Conservation (phyloP, 768 basidiomycete genomes). For the Tylopilus balloui region DNA sequence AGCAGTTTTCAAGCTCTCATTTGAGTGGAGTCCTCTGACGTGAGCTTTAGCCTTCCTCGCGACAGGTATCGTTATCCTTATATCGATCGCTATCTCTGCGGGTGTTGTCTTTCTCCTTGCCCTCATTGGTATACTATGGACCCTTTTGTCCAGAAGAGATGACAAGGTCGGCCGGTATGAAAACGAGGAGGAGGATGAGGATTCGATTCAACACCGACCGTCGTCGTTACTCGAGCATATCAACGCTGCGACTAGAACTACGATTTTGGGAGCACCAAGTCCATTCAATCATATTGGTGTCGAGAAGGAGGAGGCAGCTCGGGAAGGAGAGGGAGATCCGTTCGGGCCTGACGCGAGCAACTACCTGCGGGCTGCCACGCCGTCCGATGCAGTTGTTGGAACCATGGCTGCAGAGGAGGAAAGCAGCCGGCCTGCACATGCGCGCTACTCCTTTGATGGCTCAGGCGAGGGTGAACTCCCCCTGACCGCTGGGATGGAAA, state of each 20-base stretch:
- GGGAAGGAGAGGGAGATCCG: constrained; percentile 45
- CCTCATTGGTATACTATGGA: constrained; percentile 83
- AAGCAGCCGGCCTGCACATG: constrained; percentile 68
- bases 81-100: constrained; percentile 94
- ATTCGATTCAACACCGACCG: constrained; percentile 72
- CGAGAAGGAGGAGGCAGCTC: constrained; percentile 51
- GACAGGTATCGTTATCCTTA: constrained; percentile 89
- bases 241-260: constrained; percentile 82
- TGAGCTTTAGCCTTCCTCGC: constrained; percentile 71
- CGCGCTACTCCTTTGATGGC: constrained; percentile 80
- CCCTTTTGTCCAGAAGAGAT: constrained; percentile 78
- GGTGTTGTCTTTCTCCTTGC: constrained; percentile 88
- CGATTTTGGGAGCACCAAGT: constrained; percentile 59
- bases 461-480: constrained; percentile 74
- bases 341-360: constrained; percentile 74
- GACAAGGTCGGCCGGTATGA: constrained; percentile 66
- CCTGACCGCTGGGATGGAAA: constrained; percentile 61
- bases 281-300: constrained; percentile 35
- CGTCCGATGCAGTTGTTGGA: constrained; percentile 64
- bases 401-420: constrained; percentile 58
- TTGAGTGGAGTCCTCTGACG: not conserved
- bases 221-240: constrained; percentile 88
- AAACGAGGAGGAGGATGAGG: constrained; percentile 68
- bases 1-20: constrained; percentile 28
- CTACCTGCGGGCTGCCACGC: constrained; percentile 77